phyloP scores from a whole-genome alignment of 371 early-diverging fungal genomes.

The Mortierella sp. region DNA sequence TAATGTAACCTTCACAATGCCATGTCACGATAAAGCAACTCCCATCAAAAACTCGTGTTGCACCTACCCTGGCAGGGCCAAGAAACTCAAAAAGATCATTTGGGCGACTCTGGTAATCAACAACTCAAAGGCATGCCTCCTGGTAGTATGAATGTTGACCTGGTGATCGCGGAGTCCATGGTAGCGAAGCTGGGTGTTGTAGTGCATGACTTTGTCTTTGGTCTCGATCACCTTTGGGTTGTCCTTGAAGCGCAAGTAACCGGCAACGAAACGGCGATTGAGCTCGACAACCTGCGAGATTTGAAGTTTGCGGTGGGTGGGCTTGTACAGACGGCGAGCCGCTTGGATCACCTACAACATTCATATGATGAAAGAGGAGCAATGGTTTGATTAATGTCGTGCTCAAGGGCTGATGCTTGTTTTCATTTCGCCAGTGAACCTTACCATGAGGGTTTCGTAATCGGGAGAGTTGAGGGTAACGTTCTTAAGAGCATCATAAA shows the following conservation, averaged over 20 bases:
- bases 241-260: slow-evolving; percentile 84
- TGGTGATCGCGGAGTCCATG: slow-evolving; percentile 97
- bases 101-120: slow-evolving; percentile 76
- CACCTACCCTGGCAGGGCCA: slow-evolving; percentile 91
- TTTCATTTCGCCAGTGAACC: too few species aligned
- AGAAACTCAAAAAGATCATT: slow-evolving; percentile 76
- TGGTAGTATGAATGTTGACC: slow-evolving; percentile 85
- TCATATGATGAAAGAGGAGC: not conserved
- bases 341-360: slow-evolving; percentile 87
- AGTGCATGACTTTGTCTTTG: slow-evolving; percentile 81
- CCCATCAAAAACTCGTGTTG: too few species aligned
- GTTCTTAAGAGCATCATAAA: slow-evolving; percentile 82
- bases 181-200: slow-evolving; percentile 89
- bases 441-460: slow-evolving; percentile 90
- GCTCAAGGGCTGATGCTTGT: too few species aligned
- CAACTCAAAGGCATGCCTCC: slow-evolving; percentile 79
- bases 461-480: slow-evolving; percentile 96
- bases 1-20: not conserved
- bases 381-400: not conserved
- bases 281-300: slow-evolving; percentile 90
- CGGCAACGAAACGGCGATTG: slow-evolving; percentile 93
- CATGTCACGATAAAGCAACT: not conserved
- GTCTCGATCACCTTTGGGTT: slow-evolving; percentile 85
- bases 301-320: slow-evolving; percentile 84
- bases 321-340: slow-evolving; percentile 93